Evolutionary conservation across 345 rosid species (phyloP), one percentile per base, ranked within the genome.

Genomic region (Aquilaria yunnanensis): DNA sequence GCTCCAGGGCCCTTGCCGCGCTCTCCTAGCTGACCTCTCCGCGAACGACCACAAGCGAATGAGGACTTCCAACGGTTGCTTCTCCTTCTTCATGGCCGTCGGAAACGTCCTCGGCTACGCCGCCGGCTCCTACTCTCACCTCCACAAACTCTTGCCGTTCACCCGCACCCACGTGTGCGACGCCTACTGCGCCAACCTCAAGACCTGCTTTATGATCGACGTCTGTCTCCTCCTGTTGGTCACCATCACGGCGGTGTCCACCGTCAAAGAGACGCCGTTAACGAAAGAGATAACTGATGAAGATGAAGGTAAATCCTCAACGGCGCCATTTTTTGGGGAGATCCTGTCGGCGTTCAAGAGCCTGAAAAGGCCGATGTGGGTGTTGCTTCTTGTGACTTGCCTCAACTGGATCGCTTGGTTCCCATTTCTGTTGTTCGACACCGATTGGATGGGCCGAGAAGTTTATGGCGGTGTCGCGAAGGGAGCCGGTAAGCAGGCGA

Each of bases 351-450:
- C 89, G 7, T 9, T 55, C 41, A 55, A 55, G 37, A 14, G n/a
- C 13, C 61, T 90, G 56, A 50, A 83, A 52, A 79, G 59, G 47
- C 92, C 93, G 4, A 89, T 87, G 91, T 84, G 96, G 87, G 72
- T 89, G 51, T 74, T 92, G 12, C 82, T 85, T 2, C 45, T 81
- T 30, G 97, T 90, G 34, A 93, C 97, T 14, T 78, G 85, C 32
- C 74, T 93, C 1, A 93, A 93, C 74, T 93, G 98, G 98, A 52
- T 84, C 30, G 97, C 87, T 0, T 90, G 97, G 97, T 89, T 89
- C 62, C 98, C 97, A 6, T 92, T 92, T 76, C 64, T 89, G 51
- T 70, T 89, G 54, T 89, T 77, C 69, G 89, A 89, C 73, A 92
- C 98, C 6, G 97, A 92, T 13, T 92, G 97, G 98, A 82, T 87